Evolutionary conservation across 148 eudicot species (phyloP).

Genomic region (Polygonum aviculare): DNA sequence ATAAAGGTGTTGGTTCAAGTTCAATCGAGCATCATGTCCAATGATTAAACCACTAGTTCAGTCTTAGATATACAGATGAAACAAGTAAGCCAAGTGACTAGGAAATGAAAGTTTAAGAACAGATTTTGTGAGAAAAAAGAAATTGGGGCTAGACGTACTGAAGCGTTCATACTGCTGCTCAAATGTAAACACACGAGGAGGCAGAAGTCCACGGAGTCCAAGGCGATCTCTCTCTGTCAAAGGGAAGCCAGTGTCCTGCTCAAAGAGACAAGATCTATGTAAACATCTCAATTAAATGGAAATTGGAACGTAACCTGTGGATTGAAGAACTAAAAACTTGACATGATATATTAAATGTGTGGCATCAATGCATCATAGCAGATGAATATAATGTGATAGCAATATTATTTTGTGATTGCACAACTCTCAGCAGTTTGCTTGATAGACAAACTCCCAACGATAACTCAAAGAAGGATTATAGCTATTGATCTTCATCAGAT

Average conservation of each 20-base stretch:
- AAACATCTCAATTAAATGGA: background rate
- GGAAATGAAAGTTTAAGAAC: background rate
- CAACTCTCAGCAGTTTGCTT: background rate
- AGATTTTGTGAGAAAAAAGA: background rate
- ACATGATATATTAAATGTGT: background rate
- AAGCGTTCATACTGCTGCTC: conserved; percentile 93
- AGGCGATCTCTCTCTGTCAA: conserved; percentile 96
- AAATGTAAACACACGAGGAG: conserved; percentile 84
- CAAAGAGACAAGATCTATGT: conserved; percentile 3
- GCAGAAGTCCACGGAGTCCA: conserved; percentile 93
- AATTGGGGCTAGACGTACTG: conserved; percentile 27
- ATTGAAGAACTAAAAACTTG: background rate
- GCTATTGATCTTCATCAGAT: background rate
- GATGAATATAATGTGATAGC: background rate
- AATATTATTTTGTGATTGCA: background rate
- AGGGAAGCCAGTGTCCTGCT: conserved; percentile 91
- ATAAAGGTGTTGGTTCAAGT: background rate
- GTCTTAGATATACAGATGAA: conserved; percentile 2
- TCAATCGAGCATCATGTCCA: conserved; percentile 1
- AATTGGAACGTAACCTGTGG: background rate
- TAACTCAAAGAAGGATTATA: background rate
- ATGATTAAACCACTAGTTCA: background rate
- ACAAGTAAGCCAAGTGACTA: background rate
- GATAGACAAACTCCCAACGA: background rate
- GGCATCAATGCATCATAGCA: background rate